Evolutionary conservation across 306 rosid genomes (phyloP), one percentile per base, ranked within the genome.

Genomic region (Quercus suber): DNA sequence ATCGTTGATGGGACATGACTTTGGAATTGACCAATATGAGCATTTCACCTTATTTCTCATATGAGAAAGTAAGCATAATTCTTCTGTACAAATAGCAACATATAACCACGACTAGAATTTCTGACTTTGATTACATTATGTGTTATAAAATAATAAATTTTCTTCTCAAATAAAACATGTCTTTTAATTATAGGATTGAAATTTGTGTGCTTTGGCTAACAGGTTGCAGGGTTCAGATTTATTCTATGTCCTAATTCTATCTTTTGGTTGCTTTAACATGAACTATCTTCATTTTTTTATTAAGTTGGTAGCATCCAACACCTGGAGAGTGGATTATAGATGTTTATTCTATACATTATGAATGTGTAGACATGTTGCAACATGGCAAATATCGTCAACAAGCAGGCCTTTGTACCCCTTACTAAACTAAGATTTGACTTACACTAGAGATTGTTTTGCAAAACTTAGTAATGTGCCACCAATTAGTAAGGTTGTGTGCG

Each of bases 311-410:
- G 61, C 68, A 49, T 43, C 43, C 25, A 18, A 71, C 71, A 73
- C 64, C 59, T 79, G 69, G 58, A 43, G 20, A 35, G 74, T 30
- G 70, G 45, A 31, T 64, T 35, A 37, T 74, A 77, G 41, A 6
- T 60, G 49, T 10, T 0, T 68, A 9, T 79, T 75, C 55, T 76
- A 17, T 64, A 18, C 45, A 64, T 64, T 64, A 31, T 64, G 71
- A 64, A 73, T 73, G 35, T 81, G 60, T 76, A 55, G 68, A 55
- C 64, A 61, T 69, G 73, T 30, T 77, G 69, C 33, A 41, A 49
- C 75, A 19, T 25, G 23, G 18, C 45, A 30, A 31, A 64, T 31
- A 12, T 69, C 15, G 6, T 68, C 6, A 70, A 55, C 45, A 76
- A 59, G 20, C 5, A 11, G 45, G 74, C 31, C 37, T 37, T 37